Base-by-base conservation (phyloP, 371 early-diverging fungal species). In the Mucor ambiguus region DNA sequence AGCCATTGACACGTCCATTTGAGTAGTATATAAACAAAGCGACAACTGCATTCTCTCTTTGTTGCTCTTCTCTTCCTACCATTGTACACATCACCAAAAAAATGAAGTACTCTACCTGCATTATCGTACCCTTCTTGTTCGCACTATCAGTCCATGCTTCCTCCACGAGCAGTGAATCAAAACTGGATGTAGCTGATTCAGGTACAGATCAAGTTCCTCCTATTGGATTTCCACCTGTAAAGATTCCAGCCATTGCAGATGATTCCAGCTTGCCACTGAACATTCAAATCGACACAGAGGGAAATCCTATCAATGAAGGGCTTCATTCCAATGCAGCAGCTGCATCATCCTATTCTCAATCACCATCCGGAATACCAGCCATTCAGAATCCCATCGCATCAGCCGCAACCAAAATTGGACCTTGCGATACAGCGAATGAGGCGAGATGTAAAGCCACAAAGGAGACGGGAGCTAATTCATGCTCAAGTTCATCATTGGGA, bases 201-300 rank as follows among this genome's bases (percentile, higher is more conserved):
- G 49, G 49, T 7, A 49, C 49, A 49, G 49, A 49, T 49, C 49
- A 49, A 26, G 49, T 49, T 11, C 49, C 49, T 24, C 49, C 49
- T 24, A 49, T 49, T 49, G 49, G 49, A 20, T 28, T 49, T 10
- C 49, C 49, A 4, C 49, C 49, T 0, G 24, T 49, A 26, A 49
- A 49, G 26, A 28, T 49, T 4, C 49, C 49, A 11, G 26, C 49
- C 11, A 5, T 2, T 8, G 48, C 48, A 22, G 24, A n/a, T 20
- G 18, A 49, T 49, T 2, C 49, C 4, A 26, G 12, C 14, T 49
- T 49, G 24, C 49, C 49, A 49, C 12, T 49, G 12, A 5, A 49
- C 5, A 16, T 49, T 24, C 49, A 49, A 14, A 26, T 49, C 24
- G 49, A 49, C 49, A 49, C 49, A 26, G 49, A 49, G 24, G 49